These are phyloP conservation scores for Phlebiopsis gigantea DNA, from an alignment of 768 basidiomycete species.

Conservation along the genomic window DNA sequence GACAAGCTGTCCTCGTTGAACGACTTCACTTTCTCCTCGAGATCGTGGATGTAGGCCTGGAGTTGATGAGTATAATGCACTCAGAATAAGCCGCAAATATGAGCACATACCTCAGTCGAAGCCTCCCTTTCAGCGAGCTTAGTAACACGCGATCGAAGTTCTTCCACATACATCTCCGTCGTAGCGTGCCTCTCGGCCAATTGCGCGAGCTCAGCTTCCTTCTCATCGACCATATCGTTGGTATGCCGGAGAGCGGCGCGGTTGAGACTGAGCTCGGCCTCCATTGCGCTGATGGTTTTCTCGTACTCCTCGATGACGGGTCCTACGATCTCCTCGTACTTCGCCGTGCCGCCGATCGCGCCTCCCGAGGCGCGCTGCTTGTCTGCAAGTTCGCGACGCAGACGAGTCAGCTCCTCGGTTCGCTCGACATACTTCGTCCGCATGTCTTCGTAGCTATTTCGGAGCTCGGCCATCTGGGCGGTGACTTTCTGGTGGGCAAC, in stretches of 20 bases:
- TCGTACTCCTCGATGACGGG: slow-evolving; percentile 99
- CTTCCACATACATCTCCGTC: slow-evolving; percentile 84
- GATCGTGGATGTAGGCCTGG: slow-evolving; percentile 88
- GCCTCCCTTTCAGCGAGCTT: slow-evolving; percentile 87
- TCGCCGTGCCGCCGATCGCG: slow-evolving; percentile 57
- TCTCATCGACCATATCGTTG: slow-evolving; percentile 90
- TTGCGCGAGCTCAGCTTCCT: slow-evolving; percentile 70
- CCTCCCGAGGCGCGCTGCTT: slow-evolving; percentile 62
- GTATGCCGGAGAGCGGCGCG: slow-evolving; percentile 84
- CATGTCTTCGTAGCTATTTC: slow-evolving; percentile 79
- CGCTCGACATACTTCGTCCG: slow-evolving; percentile 83
- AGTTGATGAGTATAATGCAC: background rate
- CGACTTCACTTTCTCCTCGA: slow-evolving; percentile 86
- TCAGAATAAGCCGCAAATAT: slow-evolving; percentile 3
- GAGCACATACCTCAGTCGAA: slow-evolving; percentile 73
- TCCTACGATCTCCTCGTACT: slow-evolving; percentile 88
- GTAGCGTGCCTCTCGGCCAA: slow-evolving; percentile 67
- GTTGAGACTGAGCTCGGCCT: slow-evolving; percentile 85
- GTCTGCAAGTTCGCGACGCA: slow-evolving; percentile 75
- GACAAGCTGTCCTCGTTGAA: slow-evolving; percentile 76
- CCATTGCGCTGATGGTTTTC: slow-evolving; percentile 92
- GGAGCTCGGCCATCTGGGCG: slow-evolving; percentile 77
- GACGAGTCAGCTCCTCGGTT: slow-evolving; percentile 79
- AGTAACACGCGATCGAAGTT: slow-evolving; percentile 70
- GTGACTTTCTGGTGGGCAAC: slow-evolving; percentile 51